These are phyloP conservation scores for Cytospora piceae DNA, from an alignment of 2,329 filamentous ascomycete genomes.

Conservation along the genomic window DNA sequence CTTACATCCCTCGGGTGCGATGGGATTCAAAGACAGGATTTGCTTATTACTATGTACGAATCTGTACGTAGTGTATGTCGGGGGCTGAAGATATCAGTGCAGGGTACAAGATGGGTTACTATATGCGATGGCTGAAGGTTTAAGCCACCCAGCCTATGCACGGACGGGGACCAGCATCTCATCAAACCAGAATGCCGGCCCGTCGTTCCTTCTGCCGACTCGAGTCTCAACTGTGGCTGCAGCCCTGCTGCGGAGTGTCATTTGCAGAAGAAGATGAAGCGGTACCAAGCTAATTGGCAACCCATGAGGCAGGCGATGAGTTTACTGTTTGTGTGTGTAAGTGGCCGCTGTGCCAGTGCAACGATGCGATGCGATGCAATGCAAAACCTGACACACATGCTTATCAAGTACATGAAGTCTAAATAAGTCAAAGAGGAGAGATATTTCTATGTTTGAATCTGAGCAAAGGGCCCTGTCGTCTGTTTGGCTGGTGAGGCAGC, in stretches of 20 bases:
- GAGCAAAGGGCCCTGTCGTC: neutral
- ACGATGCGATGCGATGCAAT: conserved; percentile 27
- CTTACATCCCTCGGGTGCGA: conserved; percentile 16
- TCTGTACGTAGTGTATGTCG: neutral
- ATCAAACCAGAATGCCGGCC: neutral
- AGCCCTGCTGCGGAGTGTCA: conserved; percentile 7
- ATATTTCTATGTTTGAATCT: neutral
- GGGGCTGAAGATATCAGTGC: neutral
- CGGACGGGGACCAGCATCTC: neutral
- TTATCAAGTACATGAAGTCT: neutral
- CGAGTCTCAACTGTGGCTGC: conserved; percentile 4
- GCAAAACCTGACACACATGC: conserved; percentile 9
- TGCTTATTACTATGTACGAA: neutral
- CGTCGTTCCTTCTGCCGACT: neutral
- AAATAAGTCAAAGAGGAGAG: neutral
- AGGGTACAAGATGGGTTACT: neutral
- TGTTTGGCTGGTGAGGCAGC: neutral
- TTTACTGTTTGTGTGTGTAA: neutral
- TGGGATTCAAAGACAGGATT: neutral
- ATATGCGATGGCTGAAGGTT: neutral
- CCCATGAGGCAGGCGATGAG: conserved; percentile 3
- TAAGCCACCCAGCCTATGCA: neutral
- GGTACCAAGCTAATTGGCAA: conserved; percentile 5
- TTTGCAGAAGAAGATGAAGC: neutral
- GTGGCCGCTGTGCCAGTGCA: conserved; percentile 17